Evolutionary conservation across 2,329 filamentous ascomycete species (phyloP), one percentile per base, ranked within the genome.

Genomic region (Cladosporium sp.): DNA sequence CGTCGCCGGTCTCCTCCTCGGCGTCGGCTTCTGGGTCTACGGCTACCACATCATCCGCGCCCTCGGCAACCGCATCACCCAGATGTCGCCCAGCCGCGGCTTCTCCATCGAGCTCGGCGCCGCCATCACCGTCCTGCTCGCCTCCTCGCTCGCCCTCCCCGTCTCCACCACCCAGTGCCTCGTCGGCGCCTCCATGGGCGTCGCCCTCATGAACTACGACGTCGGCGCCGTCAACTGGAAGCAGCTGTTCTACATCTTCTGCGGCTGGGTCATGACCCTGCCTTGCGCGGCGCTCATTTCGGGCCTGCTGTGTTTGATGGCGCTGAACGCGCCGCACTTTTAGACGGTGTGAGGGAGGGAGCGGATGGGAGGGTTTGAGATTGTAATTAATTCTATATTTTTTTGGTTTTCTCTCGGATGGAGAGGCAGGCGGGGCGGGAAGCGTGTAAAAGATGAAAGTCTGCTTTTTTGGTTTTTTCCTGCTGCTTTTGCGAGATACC

Each of bases 81-180:
- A 81, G n/a, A 77, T 81, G 69, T 81, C 78, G 1, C 80, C 80
- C 2, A 73, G 77, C 2, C 77, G 79, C 59, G 80, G 80, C 42
- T 79, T 78, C 69, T 76, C 71, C 31, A 79, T 80, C 74, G 80
- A 83, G 66, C 70, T 83, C n/a, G 80, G 79, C 18, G 76, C 77
- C 28, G 80, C 80, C 14, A 74, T 81, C 55, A 83, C 82, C 9
- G 75, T 86, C 53, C 77, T 85, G 43, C 66, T 85, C 58, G 81
- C 81, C 19, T 83, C 83, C 1, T 77, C 79, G 53, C 72, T 85
- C 5, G 74, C 77, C 49, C 75, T 85, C 2, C 82, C 82, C 2
- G 74, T 84, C 18, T 83, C 80, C 2, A 84, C 82, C 1, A 83
- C 82, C 0, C 80, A 83, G 67, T 84, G 81, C 63, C 80, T 82